Base-by-base conservation (phyloP, 2,329 filamentous ascomycete species). In the Penicillium sclerotigenum region DNA sequence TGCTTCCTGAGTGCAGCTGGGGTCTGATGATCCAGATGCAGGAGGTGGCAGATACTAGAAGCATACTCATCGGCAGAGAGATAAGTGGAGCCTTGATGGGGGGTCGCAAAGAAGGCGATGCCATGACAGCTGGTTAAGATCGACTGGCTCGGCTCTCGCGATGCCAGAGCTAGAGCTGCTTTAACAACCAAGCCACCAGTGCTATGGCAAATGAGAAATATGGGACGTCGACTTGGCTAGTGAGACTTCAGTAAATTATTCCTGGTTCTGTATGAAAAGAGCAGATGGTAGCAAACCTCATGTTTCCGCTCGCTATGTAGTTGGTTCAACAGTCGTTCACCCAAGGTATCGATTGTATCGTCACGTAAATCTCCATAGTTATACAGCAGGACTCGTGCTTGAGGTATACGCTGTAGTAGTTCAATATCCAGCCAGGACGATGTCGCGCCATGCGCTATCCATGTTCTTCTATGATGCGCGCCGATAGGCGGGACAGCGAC, bases 11-110 rank as follows among this genome's bases (percentile, higher is more conserved):
- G 72, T 0, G 79, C 79, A 1, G 67, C 65, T 0, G 83, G 83
- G 6, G 86, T 71, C 0, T 81, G 77, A 14, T 72, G 67, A 10
- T 82, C 76, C 0, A 86, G 71, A 40, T 79, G 78, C 6, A 87
- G 74, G 5, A 86, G 64, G 3, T 68, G 70, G 47, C 79, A 77
- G 28, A 87, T 83, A 63, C 82, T 83, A 16, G 76, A 67, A 11
- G 79, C 77, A n/a, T 86, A 77, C 41, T 80, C 79, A 0, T 75
- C 75, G 74, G 83, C 84, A 2, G 83, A 83, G 60, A 87, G 76
- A 64, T 86, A 86, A 41, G 80, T 86, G 0, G 84, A 86, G 3
- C 84, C 84, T 18, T 83, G 82, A 61, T 87, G 84, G 0, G 84
- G 84, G 1, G 83, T 73, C 59, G 83, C 83, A 78, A 65, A 85